These are phyloP conservation scores for Decorospora gaudefroyi DNA, from an alignment of 2,329 filamentous ascomycete genomes.

Conservation along the genomic window DNA sequence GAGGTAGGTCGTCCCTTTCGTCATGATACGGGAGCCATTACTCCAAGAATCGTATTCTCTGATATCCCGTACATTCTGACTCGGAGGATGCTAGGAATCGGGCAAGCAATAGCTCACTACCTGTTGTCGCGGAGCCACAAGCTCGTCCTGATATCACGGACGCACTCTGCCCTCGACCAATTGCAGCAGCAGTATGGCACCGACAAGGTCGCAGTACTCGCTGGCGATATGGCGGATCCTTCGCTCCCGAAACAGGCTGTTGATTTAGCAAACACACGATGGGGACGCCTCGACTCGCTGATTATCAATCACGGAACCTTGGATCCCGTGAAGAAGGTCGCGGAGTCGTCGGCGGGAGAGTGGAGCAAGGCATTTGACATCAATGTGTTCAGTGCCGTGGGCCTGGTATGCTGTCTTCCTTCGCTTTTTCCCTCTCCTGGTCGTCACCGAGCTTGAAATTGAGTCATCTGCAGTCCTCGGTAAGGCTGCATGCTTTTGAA, in stretches of 20 bases:
- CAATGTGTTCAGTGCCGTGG: slow-evolving; percentile 84
- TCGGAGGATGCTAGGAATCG: slow-evolving; percentile 57
- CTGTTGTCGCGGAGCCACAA: slow-evolving; percentile 61
- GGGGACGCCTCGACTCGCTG: slow-evolving; percentile 75
- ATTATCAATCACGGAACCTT: slow-evolving; percentile 88
- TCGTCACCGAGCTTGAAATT: too few relatives aligned
- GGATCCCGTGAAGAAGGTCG: slow-evolving; percentile 73
- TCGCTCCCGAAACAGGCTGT: slow-evolving; percentile 64
- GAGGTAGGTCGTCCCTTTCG: slow-evolving; percentile 52
- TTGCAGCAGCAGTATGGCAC: slow-evolving; percentile 53
- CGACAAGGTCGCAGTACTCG: slow-evolving; percentile 59
- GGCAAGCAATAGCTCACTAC: slow-evolving; percentile 63
- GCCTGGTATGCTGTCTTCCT: slow-evolving; percentile 64
- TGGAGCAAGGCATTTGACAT: slow-evolving; percentile 79
- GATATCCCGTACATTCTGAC: too few relatives aligned
- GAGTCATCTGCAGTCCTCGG: too few relatives aligned
- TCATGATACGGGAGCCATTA: too few relatives aligned
- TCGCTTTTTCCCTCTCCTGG: neutral
- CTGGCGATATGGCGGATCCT: slow-evolving; percentile 62
- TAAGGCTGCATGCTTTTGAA: too few relatives aligned
- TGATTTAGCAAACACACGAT: slow-evolving; percentile 66
- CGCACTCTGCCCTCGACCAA: slow-evolving; percentile 57
- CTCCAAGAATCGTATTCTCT: neutral
- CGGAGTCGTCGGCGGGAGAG: slow-evolving; percentile 66
- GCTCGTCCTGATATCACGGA: slow-evolving; percentile 63